Percentiles rank a stretch among this genome's conserved stretches.
phyloP scores from a whole-genome alignment of 441 rosid genomes.

The Aquilaria agallochum region DNA sequence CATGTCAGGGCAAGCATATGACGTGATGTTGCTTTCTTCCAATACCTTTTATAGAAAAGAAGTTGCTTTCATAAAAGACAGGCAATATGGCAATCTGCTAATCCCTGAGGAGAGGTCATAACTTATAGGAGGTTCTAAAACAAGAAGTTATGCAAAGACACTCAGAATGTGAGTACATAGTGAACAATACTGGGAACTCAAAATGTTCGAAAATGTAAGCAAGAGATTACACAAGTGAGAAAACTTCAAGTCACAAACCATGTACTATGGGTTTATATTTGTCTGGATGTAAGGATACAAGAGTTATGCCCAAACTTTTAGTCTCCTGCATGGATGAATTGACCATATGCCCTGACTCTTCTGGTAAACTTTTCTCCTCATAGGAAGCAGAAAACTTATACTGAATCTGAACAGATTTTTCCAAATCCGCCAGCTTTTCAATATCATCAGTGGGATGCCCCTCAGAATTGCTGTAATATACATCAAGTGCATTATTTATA shows the following conservation, averaged over 20 bases:
- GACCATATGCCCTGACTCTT: conserved; percentile 23
- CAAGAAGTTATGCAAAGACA: not conserved
- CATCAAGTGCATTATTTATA: conserved; percentile 58
- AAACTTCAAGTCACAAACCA: conserved; percentile 44
- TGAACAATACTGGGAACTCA: too few species aligned
- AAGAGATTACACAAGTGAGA: conserved; percentile 2
- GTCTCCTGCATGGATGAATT: conserved; percentile 26
- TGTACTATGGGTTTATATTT: conserved; percentile 59
- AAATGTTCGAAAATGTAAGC: too few species aligned
- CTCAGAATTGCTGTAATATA: conserved; percentile 49
- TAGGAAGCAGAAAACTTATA: conserved; percentile 25
- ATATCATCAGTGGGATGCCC: conserved; percentile 27
- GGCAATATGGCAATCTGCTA: not conserved
- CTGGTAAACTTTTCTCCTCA: conserved; percentile 21
- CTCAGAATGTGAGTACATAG: too few species aligned
- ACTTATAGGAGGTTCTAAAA: not conserved
- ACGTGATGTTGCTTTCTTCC: not conserved
- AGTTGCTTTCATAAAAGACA: conserved; percentile 3
- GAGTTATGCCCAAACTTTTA: conserved; percentile 27
- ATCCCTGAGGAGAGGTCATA: not conserved
- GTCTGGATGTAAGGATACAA: conserved; percentile 56
- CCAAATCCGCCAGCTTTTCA: conserved; percentile 21
- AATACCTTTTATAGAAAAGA: not conserved
- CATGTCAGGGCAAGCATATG: conserved; percentile 13
- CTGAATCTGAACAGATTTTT: conserved; percentile 22